phyloP scores from a whole-genome alignment of 2,329 filamentous ascomycete species.

The Triangularia verruculosa region DNA sequence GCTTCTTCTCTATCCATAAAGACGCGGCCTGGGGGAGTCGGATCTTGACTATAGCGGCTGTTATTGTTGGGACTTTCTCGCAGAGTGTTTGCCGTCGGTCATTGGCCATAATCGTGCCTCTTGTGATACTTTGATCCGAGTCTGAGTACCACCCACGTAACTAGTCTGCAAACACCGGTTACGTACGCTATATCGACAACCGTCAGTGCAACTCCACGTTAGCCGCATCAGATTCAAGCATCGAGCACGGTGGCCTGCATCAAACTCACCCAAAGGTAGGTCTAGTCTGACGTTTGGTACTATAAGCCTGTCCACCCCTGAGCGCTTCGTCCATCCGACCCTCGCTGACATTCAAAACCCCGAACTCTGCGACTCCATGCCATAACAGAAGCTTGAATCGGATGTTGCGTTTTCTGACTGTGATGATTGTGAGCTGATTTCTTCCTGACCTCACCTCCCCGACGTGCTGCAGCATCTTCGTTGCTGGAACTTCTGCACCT shows the following conservation, averaged over 20 bases:
- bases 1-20: background rate
- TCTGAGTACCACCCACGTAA: background rate
- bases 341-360: background rate
- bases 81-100: background rate
- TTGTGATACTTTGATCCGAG: background rate
- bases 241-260: background rate
- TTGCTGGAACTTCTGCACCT: no score
- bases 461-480: background rate
- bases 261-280: background rate
- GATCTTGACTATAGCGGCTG: background rate
- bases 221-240: background rate
- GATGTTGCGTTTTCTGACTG: conserved; percentile 1
- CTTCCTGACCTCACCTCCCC: background rate
- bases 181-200: background rate
- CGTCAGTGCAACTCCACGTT: background rate
- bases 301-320: background rate
- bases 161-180: background rate
- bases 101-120: background rate
- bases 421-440: background rate
- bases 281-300: conserved; percentile 4
- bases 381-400: background rate
- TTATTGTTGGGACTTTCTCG: background rate
- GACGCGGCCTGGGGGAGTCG: background rate
- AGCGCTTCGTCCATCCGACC: background rate
- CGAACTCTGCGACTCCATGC: background rate